These are phyloP conservation scores for Aureobasidium uvarum DNA, from an alignment of 2,329 filamentous ascomycete genomes.

Conservation along the genomic window DNA sequence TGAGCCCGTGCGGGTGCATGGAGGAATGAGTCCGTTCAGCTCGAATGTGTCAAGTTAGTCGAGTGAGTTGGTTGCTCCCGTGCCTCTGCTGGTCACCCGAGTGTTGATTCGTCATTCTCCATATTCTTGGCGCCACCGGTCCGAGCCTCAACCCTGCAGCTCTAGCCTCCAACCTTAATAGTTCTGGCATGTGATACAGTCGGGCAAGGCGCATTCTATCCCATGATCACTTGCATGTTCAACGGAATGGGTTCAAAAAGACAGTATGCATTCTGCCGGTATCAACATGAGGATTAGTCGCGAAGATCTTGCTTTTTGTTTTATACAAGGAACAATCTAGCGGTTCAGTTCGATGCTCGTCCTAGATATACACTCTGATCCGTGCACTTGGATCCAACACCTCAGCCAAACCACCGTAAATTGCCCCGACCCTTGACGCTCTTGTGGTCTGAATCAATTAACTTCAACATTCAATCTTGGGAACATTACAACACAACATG, in stretches of 20 bases:
- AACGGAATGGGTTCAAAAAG: too few species aligned
- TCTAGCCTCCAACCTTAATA: slow-evolving; percentile 3
- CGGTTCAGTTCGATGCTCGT: too few species aligned
- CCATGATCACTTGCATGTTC: too few species aligned
- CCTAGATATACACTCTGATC: too few species aligned
- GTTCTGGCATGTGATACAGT: too few species aligned
- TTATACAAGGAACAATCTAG: too few species aligned
- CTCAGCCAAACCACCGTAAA: neutral
- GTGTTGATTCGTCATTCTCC: slow-evolving; percentile 15
- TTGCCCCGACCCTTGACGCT: neutral
- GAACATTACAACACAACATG: neutral
- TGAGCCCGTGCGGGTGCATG: neutral
- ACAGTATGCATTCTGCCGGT: too few species aligned
- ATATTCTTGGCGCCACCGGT: neutral
- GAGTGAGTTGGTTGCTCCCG: neutral
- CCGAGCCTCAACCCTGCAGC: slow-evolving; percentile 11
- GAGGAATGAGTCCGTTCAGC: neutral
- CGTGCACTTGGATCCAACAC: too few species aligned
- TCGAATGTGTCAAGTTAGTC: neutral
- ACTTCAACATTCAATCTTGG: neutral
- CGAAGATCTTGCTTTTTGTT: too few species aligned
- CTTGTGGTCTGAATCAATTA: neutral
- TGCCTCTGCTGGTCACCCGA: slow-evolving; percentile 18
- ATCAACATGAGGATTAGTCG: too few species aligned
- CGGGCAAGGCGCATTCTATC: too few species aligned